phyloP scores from a whole-genome alignment of 176 grass and related monocot genomes.

The Thinopyrum elongatum region DNA sequence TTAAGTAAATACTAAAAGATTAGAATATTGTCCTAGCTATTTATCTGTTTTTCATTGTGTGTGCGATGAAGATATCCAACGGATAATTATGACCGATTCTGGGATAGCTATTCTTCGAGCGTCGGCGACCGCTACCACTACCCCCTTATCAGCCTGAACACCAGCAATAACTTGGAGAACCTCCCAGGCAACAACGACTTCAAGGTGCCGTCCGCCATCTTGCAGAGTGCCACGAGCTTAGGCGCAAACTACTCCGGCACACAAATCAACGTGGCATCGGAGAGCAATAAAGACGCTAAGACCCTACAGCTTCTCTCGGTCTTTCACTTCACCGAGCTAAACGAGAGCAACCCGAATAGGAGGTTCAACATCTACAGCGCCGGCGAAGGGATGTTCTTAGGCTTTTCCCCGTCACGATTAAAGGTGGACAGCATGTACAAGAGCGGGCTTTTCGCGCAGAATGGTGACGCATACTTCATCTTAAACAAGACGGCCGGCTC shows the following conservation, averaged over 20 bases:
- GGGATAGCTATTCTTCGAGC: not conserved
- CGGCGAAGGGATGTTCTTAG: not conserved
- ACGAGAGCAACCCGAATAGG: not conserved
- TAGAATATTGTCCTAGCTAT: not conserved
- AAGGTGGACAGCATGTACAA: not conserved
- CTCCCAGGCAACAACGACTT: not conserved
- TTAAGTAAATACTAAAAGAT: not conserved
- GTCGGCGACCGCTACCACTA: no score
- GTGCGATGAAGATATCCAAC: not conserved
- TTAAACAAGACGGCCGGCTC: no score
- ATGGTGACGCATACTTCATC: no score
- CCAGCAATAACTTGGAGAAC: not conserved
- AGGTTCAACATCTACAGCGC: not conserved
- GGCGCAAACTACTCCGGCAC: not conserved
- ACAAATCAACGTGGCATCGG: not conserved
- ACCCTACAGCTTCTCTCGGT: not conserved
- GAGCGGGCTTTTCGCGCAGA: not conserved
- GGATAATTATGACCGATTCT: not conserved
- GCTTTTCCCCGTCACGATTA: not conserved
- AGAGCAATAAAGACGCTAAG: not conserved
- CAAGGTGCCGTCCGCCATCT: not conserved
- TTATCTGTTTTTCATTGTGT: not conserved
- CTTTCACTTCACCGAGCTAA: not conserved
- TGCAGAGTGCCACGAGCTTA: not conserved
- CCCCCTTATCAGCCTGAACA: not conserved